Evolutionary conservation across 2,329 filamentous ascomycete species (phyloP).

Genomic region (Dactylonectria estremocensis): DNA sequence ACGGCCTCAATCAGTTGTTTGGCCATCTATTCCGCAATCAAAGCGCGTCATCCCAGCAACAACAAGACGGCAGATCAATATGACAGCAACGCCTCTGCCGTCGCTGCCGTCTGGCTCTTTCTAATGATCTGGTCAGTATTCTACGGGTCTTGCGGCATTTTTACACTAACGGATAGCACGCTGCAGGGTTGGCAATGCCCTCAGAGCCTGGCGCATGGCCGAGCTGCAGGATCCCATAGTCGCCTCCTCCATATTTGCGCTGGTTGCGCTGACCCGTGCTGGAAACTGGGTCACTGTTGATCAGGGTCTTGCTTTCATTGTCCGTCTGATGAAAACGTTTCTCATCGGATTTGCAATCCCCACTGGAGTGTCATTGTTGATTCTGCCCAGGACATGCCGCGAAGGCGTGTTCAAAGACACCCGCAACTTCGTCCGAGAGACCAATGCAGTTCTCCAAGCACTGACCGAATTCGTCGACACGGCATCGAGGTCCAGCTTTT

Average conservation of each 20-base stretch:
- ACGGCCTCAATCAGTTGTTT: constrained; percentile 27
- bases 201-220: constrained; percentile 27
- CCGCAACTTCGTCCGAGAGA: constrained; percentile 19
- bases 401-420: constrained; percentile 24
- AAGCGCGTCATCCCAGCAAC: constrained; percentile 19
- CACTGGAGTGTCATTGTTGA: constrained; percentile 26
- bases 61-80: constrained; percentile 19
- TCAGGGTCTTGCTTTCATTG: constrained; percentile 20
- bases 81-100: constrained; percentile 26
- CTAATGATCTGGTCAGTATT: constrained; percentile 31
- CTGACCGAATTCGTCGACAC: constrained; percentile 16
- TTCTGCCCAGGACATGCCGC: constrained; percentile 32
- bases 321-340: constrained; percentile 29
- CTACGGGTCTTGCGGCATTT: neutral
- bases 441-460: constrained; percentile 24
- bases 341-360: constrained; percentile 28
- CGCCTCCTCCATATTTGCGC: constrained; percentile 30
- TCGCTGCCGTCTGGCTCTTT: constrained; percentile 32
- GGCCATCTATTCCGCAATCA: constrained; percentile 27
- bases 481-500: constrained; percentile 19
- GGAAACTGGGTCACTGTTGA: constrained; percentile 20
- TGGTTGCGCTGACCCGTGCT: constrained; percentile 28
- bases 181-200: constrained; percentile 27
- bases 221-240: constrained; percentile 33
- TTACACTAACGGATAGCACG: neutral